Conservation (phyloP, 441 rosid species). For the Rhodomyrtus psidioides region DNA sequence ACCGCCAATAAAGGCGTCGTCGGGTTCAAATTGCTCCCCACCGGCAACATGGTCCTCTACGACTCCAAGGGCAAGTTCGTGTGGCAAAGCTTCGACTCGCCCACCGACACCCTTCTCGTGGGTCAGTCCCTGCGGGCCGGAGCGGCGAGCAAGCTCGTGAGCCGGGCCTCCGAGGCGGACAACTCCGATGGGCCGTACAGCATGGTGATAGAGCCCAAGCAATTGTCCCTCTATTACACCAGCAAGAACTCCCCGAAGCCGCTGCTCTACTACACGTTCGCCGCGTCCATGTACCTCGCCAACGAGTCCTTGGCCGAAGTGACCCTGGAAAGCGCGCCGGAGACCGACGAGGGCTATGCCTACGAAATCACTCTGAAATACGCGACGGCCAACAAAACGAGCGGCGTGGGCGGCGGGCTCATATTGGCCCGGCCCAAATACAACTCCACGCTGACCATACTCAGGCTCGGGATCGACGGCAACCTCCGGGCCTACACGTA, state of each 20-base stretch:
- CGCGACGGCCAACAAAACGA: background rate
- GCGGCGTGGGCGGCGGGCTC: background rate
- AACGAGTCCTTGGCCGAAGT: conserved; percentile 6
- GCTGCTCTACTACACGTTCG: conserved; percentile 26
- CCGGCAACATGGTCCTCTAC: conserved; percentile 59
- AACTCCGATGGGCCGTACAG: conserved; percentile 55
- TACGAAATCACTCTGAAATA: conserved; percentile 7
- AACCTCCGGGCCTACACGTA: conserved; percentile 1
- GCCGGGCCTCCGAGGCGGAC: conserved; percentile 22
- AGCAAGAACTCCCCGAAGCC: conserved; percentile 36
- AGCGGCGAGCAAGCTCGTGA: conserved; percentile 37
- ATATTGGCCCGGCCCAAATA: conserved; percentile 6
- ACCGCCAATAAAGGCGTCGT: conserved; percentile 56
- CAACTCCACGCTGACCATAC: background rate
- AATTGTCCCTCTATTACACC: conserved; percentile 35
- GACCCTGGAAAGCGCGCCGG: conserved; percentile 11
- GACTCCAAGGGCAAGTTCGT: conserved; percentile 38
- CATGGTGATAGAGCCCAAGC: conserved; percentile 44
- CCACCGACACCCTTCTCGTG: conserved; percentile 63
- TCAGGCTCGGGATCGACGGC: conserved; percentile 4
- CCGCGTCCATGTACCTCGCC: background rate
- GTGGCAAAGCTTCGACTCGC: conserved; percentile 76
- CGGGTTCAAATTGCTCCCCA: conserved; percentile 39
- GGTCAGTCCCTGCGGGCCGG: conserved; percentile 43
- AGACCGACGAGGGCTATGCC: conserved; percentile 15